phyloP scores from a whole-genome alignment of 2,329 filamentous ascomycete genomes.

The Aspergillus pseudonomiae region DNA sequence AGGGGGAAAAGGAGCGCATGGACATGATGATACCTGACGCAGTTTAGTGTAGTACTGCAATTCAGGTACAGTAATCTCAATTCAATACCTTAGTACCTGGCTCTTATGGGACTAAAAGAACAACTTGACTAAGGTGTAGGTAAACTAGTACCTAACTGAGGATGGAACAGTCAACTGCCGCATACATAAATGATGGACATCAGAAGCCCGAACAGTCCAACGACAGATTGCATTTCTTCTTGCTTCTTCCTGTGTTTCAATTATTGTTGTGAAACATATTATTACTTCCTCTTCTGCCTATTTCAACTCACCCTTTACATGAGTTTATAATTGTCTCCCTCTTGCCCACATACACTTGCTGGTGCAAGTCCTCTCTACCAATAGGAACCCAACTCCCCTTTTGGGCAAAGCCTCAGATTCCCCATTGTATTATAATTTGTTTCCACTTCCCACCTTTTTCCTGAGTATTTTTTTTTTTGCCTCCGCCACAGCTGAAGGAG shows the following conservation, averaged over 20 bases:
- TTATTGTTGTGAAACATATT: constrained; percentile 1
- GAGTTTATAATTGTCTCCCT: background rate
- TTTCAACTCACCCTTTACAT: background rate
- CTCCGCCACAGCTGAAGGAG: constrained; percentile 18
- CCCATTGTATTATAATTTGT: constrained; percentile 16
- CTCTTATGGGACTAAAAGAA: background rate
- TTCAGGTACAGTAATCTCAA: constrained; percentile 6
- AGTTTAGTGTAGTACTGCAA: constrained; percentile 2
- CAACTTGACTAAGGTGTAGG: background rate
- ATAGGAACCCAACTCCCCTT: constrained; percentile 15
- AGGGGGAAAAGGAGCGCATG: constrained; percentile 4
- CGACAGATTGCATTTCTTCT: constrained; percentile 2
- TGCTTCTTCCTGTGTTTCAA: constrained; percentile 4
- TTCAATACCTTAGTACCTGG: constrained; percentile 2
- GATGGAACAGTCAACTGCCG: background rate
- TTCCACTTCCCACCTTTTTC: constrained; percentile 17
- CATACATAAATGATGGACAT: constrained; percentile 8
- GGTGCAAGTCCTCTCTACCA: constrained; percentile 5
- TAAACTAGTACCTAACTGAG: background rate
- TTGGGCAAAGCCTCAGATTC: constrained; percentile 19
- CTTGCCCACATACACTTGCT: background rate
- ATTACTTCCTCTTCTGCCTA: background rate
- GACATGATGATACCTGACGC: constrained; percentile 3
- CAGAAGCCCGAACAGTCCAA: constrained; percentile 1
- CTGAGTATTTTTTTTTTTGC: constrained; percentile 11